Evolutionary conservation across 108 stramenopile genomes (phyloP).

Genomic region (Conticribra guillardii): DNA sequence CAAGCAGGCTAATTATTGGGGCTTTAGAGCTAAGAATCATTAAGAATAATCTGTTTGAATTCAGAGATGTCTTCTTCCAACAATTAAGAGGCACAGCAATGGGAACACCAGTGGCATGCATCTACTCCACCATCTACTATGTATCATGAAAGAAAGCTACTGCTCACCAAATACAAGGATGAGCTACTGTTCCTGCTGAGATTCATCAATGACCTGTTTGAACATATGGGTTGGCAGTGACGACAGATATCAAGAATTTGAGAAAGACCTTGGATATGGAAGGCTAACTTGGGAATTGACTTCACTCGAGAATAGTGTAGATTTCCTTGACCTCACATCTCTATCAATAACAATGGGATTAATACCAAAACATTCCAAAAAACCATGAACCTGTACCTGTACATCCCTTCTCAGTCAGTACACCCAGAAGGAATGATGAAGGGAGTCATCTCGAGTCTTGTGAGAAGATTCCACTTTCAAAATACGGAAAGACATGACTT

Average conservation of each 20-base stretch:
- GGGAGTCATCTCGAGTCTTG: neutral
- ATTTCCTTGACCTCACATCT: neutral
- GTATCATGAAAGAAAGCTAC: neutral
- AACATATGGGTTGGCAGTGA: neutral
- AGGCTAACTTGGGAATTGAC: neutral
- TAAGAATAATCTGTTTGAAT: constrained; percentile 35
- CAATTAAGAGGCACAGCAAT: constrained; percentile 27
- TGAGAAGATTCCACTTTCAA: neutral
- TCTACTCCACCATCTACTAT: constrained; percentile 24
- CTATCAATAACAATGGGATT: neutral
- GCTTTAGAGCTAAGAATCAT: constrained; percentile 37
- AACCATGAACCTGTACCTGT: neutral
- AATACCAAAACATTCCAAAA: neutral
- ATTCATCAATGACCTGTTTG: neutral
- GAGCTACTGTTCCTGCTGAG: neutral
- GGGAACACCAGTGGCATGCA: constrained; percentile 19
- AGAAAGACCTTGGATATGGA: neutral
- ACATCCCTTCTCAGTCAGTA: neutral
- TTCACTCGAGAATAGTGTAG: neutral
- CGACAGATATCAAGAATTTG: neutral
- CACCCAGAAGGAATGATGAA: neutral
- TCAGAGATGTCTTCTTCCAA: constrained; percentile 6
- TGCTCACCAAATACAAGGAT: constrained; percentile 2
- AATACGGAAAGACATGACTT: neutral
- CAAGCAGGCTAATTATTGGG: constrained; percentile 11